Evolutionary conservation across 306 rosid species (phyloP), one percentile per base, ranked within the genome.

Genomic region (Hylodesmum podocarpum): DNA sequence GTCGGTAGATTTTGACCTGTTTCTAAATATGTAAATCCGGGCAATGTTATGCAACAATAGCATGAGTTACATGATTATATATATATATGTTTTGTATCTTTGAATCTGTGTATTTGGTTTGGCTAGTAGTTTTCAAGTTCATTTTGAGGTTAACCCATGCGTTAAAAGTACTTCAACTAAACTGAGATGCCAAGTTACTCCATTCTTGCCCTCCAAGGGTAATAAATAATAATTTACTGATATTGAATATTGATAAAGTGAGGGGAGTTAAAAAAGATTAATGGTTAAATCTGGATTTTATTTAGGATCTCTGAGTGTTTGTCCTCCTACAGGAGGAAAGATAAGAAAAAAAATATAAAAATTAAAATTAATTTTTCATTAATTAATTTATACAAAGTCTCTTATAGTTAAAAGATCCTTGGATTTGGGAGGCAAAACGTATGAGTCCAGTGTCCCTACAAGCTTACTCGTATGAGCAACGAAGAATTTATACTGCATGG

Each of bases 31-130:
- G 75, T 70, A 82, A 71, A 43, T 31, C 47, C 57, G 33, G 76
- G 61, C 27, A 28, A 28, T 77, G 46, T 55, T 71, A 31, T 46
- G 72, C 40, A 67, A 31, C 50, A 67, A 61, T 71, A 73, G 67
- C 70, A 10, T 1, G 62, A 34, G 41, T 43, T 16, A 28, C 63
- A 63, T 57, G 39, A 34, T 29, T 21, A 7, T 3, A 65, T 63
- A 34, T 46, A 0, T 51, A 4, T 11, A 25, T 11, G 19, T 13
- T 0, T 44, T 3, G 58, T 61, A 29, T 39, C 54, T 37, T 66
- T 68, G n/a, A 59, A 62, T 47, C 47, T 55, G 10, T 34, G 18
- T 51, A 31, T 41, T 66, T 41, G 9, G 4, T 61, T 21, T 40
- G 66, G 68, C 9, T 40, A 49, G 25, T 50, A 6, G 22, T 44